Conservation (phyloP, 345 rosid genomes). For the Dimocarpus longan region DNA sequence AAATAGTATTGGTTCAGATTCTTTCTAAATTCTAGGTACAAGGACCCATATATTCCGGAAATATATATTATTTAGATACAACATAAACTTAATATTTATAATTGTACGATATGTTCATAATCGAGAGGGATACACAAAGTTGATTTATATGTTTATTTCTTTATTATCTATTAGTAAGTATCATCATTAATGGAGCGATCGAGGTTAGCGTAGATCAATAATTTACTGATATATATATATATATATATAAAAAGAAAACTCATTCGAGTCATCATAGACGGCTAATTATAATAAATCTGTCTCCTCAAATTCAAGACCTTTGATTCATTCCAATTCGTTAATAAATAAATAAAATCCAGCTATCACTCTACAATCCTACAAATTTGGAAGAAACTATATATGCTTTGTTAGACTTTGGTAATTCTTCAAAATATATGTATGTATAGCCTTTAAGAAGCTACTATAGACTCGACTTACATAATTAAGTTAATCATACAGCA, state of each 20-base stretch:
- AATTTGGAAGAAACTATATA: too few species aligned
- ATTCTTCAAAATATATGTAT: neutral
- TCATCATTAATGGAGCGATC: neutral
- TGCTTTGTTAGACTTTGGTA: neutral
- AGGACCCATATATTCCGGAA: too few species aligned
- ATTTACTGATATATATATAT: too few species aligned
- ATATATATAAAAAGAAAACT: neutral
- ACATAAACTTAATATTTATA: too few species aligned
- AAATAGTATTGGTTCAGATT: neutral
- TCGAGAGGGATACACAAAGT: too few species aligned
- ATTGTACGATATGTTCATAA: too few species aligned
- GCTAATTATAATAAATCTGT: neutral
- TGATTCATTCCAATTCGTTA: too few species aligned
- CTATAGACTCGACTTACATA: constrained; percentile 1
- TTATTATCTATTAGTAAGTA: too few species aligned
- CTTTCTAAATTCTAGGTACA: neutral
- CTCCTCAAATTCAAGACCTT: neutral
- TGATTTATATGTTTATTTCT: too few species aligned
- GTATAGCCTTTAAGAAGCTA: constrained; percentile 4
- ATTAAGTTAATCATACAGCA: neutral
- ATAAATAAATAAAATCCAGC: neutral
- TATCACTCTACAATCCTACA: neutral
- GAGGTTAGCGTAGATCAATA: neutral
- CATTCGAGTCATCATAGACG: neutral
- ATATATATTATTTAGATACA: too few species aligned